phyloP scores from a whole-genome alignment of 345 rosid genomes.

The Eucalyptus grandis region DNA sequence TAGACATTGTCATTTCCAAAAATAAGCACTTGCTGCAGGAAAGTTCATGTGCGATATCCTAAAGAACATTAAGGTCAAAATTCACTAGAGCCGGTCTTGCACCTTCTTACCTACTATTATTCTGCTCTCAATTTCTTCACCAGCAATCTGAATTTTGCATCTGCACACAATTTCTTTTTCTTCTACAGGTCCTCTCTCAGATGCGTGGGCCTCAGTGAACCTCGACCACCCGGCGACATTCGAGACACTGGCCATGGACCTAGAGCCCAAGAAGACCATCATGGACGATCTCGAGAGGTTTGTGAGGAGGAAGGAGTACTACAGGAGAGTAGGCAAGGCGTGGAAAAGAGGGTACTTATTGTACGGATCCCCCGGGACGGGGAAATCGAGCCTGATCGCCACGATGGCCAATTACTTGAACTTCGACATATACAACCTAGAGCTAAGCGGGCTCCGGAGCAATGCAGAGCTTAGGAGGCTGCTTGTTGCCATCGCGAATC shows the following conservation, averaged over 20 bases:
- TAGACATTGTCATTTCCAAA: not conserved
- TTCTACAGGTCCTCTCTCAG: not conserved
- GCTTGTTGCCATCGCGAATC: not conserved
- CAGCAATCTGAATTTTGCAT: not conserved
- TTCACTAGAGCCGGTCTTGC: no score
- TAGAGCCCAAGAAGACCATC: not conserved
- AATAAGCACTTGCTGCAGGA: no score
- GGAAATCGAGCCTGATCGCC: conserved; percentile 4
- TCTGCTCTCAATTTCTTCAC: not conserved
- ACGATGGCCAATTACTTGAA: conserved; percentile 1
- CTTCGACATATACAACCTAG: not conserved
- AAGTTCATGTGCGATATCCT: no score
- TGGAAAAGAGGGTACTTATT: no score
- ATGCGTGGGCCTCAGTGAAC: conserved; percentile 42
- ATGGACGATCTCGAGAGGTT: not conserved
- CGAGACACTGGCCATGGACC: not conserved
- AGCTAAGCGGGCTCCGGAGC: not conserved
- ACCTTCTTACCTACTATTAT: no score
- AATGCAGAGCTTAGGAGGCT: not conserved
- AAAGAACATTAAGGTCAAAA: no score
- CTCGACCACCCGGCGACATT: conserved; percentile 10
- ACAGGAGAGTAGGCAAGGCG: no score
- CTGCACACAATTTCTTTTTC: not conserved
- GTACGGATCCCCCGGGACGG: not conserved
- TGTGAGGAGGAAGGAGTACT: no score